A percentile compares a stretch with the other conserved stretches of the same genome.
These are phyloP conservation scores for Diaporthe vaccinii DNA, from an alignment of 2,329 filamentous ascomycete species.

Conservation along the genomic window DNA sequence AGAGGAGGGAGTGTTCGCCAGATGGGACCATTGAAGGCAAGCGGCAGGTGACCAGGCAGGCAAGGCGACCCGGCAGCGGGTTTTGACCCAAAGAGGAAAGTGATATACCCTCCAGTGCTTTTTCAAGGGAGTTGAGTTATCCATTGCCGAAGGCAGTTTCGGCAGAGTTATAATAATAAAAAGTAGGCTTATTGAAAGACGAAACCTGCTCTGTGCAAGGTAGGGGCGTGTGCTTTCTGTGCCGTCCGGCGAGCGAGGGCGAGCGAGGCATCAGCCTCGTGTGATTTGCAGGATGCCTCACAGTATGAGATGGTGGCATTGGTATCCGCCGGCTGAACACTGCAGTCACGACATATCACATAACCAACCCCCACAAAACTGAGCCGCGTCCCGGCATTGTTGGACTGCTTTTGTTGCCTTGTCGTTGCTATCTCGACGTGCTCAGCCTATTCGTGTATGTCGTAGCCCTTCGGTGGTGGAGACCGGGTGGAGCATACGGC, in stretches of 20 bases:
- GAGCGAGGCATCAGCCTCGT: slow-evolving; percentile 10
- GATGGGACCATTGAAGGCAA: slow-evolving; percentile 1
- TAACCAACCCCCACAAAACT: not conserved
- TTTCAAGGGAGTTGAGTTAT: not conserved
- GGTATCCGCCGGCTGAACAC: slow-evolving; percentile 5
- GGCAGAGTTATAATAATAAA: not conserved
- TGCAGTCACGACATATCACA: slow-evolving; percentile 8
- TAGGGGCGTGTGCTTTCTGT: slow-evolving; percentile 7
- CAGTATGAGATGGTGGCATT: not conserved
- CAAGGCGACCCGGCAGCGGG: slow-evolving; percentile 12
- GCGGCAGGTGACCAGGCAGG: slow-evolving; percentile 4
- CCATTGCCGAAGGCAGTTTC: not conserved
- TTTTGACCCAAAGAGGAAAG: slow-evolving; percentile 18
- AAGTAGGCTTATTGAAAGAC: not conserved
- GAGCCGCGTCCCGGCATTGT: slow-evolving; percentile 9
- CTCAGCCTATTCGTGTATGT: slow-evolving; percentile 18
- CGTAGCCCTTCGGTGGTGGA: slow-evolving; percentile 18
- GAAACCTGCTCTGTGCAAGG: not conserved
- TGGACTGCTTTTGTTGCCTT: slow-evolving; percentile 20
- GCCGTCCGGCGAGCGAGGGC: slow-evolving; percentile 13
- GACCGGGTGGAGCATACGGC: slow-evolving; percentile 16
- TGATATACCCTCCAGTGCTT: not conserved
- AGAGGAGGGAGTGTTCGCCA: slow-evolving; percentile 18
- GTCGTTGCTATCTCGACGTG: slow-evolving; percentile 15
- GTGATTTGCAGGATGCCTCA: slow-evolving; percentile 3